Conservation (phyloP, 148 eudicot species). For the Chenopodium quinoa region DNA sequence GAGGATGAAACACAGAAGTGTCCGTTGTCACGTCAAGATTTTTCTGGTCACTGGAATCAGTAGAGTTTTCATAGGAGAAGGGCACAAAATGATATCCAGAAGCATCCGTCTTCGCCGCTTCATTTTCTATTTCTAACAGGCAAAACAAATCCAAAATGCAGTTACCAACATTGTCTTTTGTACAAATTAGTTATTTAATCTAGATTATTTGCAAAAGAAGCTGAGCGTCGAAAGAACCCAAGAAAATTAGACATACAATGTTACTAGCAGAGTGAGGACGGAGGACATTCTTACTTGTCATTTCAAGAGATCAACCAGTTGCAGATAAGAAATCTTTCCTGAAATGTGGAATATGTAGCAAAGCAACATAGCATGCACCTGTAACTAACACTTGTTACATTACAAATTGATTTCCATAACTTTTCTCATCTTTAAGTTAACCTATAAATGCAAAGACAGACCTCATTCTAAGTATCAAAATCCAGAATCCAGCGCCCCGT, state of each 20-base stretch:
- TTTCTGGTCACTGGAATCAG: slow-evolving; percentile 47
- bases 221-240: slow-evolving; percentile 1
- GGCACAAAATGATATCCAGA: slow-evolving; percentile 60
- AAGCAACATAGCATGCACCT: slow-evolving; percentile 30
- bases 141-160: slow-evolving; percentile 21
- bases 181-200: neutral
- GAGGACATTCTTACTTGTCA: slow-evolving; percentile 48
- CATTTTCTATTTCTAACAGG: slow-evolving; percentile 46
- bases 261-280: slow-evolving; percentile 23
- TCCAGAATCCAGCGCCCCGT: neutral
- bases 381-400: neutral
- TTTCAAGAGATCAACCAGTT: slow-evolving; percentile 40
- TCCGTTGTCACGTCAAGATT: slow-evolving; percentile 37
- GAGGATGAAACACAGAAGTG: slow-evolving; percentile 51
- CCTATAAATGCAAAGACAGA: neutral
- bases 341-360: slow-evolving; percentile 40
- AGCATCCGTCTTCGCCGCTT: slow-evolving; percentile 35
- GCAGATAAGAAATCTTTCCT: slow-evolving; percentile 44
- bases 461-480: neutral
- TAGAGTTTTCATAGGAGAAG: slow-evolving; percentile 69
- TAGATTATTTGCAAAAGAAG: slow-evolving; percentile 9
- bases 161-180: slow-evolving; percentile 1
- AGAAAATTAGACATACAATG: slow-evolving; percentile 2
- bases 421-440: neutral
- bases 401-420: neutral